Percentiles rank a stretch among this genome's conserved stretches.
phyloP scores from a whole-genome alignment of 2,329 filamentous ascomycete species.

The Cercospora janseana region DNA sequence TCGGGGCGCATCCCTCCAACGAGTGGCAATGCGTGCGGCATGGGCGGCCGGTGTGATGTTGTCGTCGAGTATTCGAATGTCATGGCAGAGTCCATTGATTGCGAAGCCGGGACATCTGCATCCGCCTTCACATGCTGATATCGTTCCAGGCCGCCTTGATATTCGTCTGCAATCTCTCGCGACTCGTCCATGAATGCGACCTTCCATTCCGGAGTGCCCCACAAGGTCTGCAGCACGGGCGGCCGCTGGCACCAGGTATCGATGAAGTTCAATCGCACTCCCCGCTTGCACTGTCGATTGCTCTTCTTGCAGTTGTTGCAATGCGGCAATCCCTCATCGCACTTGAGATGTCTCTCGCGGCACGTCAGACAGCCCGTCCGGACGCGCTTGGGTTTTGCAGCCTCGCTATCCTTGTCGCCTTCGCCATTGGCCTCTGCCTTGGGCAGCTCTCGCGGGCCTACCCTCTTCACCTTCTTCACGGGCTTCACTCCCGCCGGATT shows the following conservation, averaged over 20 bases:
- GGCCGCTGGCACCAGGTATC: constrained; percentile 73
- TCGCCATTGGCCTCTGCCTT: constrained; percentile 29
- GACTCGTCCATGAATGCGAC: constrained; percentile 87
- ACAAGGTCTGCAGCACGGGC: constrained; percentile 54
- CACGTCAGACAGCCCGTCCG: constrained; percentile 90
- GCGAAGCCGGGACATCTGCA: constrained; percentile 10
- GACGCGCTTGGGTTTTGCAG: constrained; percentile 72
- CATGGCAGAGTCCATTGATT: constrained; percentile 35
- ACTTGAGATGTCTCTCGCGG: constrained; percentile 84
- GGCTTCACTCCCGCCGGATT: constrained; percentile 29
- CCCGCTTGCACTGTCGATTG: constrained; percentile 78
- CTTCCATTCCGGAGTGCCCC: constrained; percentile 62
- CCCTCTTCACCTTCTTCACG: constrained; percentile 35
- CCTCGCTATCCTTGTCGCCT: constrained; percentile 36
- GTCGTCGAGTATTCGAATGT: constrained; percentile 24
- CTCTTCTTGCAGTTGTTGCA: constrained; percentile 86
- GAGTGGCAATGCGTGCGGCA: constrained; percentile 52
- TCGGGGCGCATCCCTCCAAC: constrained; percentile 52
- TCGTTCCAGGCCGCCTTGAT: constrained; percentile 71
- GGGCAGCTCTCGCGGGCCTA: constrained; percentile 31
- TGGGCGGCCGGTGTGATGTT: constrained; percentile 19
- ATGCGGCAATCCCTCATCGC: constrained; percentile 69
- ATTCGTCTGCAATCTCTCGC: constrained; percentile 84
- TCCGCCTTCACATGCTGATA: constrained; percentile 55
- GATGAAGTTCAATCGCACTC: constrained; percentile 86